Evolutionary conservation across 345 rosid species (phyloP), one percentile per base, ranked within the genome.

Genomic region (Physaria fendleri): DNA sequence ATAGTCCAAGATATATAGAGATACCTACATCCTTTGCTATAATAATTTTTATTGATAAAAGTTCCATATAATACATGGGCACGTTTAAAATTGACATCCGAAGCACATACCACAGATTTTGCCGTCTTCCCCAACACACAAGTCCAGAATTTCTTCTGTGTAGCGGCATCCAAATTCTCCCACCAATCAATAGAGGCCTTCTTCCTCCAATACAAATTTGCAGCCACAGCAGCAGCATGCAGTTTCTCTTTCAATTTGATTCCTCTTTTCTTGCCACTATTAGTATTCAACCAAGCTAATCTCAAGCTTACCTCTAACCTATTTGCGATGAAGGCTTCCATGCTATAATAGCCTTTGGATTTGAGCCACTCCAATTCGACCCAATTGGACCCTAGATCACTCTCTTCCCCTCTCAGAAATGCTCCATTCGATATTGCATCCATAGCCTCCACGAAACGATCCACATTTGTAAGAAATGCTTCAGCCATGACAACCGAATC

Each of bases 181-280:
- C 98, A 92, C 98, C 98, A 92, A 65, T 92, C 93, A 11, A 70
- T 40, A 55, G 87, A 88, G 10, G 90, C 90, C 66, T 81, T 85
- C 78, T 77, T 85, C 84, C 98, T 88, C 95, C 96, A 92, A 68
- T 77, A 92, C 40, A 81, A 74, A 78, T 88, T 92, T 0, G 84
- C 83, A 2, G 90, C 80, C 24, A 64, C 55, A 23, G 90, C 78
- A 0, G 88, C 79, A 15, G 77, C 82, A 7, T 45, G 71, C 59
- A 82, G 17, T 76, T 81, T 92, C 73, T 92, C 95, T 66, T 82
- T 92, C 76, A 92, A 62, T 70, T 81, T 88, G 69, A 81, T 77
- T 49, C 96, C 90, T 78, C 84, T 73, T 71, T 76, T 85, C 79
- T 79, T 92, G 22, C 80, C 87, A 64, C 50, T 72, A 64, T 56